phyloP scores from a whole-genome alignment of 306 rosid species.

The Pueraria montana region DNA sequence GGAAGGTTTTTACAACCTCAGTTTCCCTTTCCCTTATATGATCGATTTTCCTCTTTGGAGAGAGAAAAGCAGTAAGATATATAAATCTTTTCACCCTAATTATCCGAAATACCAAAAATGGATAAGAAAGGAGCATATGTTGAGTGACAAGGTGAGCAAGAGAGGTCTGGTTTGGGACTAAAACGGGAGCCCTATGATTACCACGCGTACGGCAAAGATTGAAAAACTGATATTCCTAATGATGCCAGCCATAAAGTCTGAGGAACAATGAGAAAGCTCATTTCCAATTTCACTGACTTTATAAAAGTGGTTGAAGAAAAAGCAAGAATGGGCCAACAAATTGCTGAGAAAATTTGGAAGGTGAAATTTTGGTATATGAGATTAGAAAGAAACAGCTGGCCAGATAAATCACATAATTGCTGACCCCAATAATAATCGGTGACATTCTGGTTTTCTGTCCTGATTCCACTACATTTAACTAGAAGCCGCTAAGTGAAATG shows the following conservation, averaged over 20 bases:
- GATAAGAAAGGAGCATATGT: no score
- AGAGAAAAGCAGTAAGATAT: no score
- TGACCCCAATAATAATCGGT: neutral
- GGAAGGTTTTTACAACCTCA: no score
- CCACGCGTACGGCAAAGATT: no score
- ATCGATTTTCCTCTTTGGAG: no score
- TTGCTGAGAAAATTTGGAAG: neutral
- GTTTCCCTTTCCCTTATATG: no score
- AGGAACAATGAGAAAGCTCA: slow-evolving; percentile 51
- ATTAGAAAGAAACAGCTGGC: no score
- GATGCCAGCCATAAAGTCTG: slow-evolving; percentile 51
- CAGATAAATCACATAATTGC: neutral
- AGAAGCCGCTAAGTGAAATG: no score
- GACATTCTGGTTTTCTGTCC: no score
- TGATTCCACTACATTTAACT: no score
- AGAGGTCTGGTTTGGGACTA: neutral
- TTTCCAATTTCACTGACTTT: slow-evolving; percentile 46
- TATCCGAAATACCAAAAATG: no score
- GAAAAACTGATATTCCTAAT: slow-evolving; percentile 36
- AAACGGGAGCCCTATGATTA: neutral
- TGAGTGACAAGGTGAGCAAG: neutral
- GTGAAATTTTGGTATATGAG: neutral
- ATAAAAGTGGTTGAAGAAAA: slow-evolving; percentile 41
- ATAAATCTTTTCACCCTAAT: no score
- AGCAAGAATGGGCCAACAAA: neutral